Percentiles rank a stretch among this genome's conserved stretches.
Conservation (phyloP, 306 rosid species). For the Gynostemma pentaphyllum region DNA sequence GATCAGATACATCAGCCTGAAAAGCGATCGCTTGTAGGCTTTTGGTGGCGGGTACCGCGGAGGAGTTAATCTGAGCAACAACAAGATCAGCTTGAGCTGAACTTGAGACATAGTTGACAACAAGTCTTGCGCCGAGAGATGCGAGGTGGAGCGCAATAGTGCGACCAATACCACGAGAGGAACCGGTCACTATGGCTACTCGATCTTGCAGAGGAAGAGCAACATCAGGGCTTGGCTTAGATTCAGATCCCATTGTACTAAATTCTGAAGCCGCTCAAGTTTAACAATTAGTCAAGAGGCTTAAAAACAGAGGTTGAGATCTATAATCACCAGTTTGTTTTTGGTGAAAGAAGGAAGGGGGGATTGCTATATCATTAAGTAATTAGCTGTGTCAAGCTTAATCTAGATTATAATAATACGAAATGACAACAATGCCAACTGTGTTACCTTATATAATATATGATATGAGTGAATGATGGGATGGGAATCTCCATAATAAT, state of each 20-base stretch:
- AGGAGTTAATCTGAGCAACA: conserved; percentile 25
- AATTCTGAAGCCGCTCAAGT: too few species aligned
- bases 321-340: too few species aligned
- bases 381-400: background rate
- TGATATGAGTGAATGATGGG: background rate
- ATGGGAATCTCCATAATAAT: too few species aligned
- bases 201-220: conserved; percentile 22
- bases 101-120: conserved; percentile 25
- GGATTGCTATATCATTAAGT: background rate
- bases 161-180: conserved; percentile 46
- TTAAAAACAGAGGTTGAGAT: too few species aligned
- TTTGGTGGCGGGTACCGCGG: background rate
- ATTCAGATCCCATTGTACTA: background rate
- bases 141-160: conserved; percentile 37
- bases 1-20: conserved; percentile 30
- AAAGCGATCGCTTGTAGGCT: conserved; percentile 18
- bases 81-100: conserved; percentile 25
- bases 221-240: background rate
- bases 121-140: conserved; percentile 33
- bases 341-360: background rate
- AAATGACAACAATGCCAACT: background rate
- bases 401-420: background rate
- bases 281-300: too few species aligned
- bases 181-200: conserved; percentile 48
- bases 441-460: background rate